These are phyloP conservation scores for Macadamia tetraphylla DNA, from an alignment of 164 flowering plant genomes.

Conservation along the genomic window DNA sequence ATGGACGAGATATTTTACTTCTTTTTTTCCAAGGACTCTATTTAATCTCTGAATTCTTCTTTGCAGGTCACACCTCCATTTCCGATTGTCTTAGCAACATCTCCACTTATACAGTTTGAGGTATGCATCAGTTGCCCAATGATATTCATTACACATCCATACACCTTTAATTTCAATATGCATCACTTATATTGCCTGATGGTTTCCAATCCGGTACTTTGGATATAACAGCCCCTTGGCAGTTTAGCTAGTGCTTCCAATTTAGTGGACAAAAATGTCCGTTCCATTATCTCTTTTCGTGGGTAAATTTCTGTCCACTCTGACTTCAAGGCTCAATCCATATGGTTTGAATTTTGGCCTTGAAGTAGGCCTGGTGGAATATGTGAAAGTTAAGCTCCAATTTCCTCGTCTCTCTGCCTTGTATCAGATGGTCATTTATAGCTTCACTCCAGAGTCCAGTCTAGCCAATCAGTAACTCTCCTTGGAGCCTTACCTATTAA, in stretches of 20 bases:
- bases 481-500: too few relatives aligned
- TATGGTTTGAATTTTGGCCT: neutral
- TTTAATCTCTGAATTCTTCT: conserved; percentile 11
- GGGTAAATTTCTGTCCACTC: too few relatives aligned
- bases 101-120: conserved; percentile 80
- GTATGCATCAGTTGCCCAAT: conserved; percentile 27
- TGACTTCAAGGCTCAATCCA: neutral
- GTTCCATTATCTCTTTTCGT: too few relatives aligned
- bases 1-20: neutral
- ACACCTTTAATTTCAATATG: too few relatives aligned
- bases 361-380: neutral
- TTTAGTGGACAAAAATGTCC: too few relatives aligned
- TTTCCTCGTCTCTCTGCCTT: neutral
- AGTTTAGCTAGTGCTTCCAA: too few relatives aligned
- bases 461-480: neutral
- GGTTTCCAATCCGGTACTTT: too few relatives aligned
- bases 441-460: neutral
- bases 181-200: too few relatives aligned
- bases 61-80: conserved; percentile 85
- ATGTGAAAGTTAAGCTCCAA: neutral
- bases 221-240: too few relatives aligned
- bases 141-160: neutral
- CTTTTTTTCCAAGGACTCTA: neutral
- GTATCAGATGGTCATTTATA: neutral
- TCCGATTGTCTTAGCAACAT: conserved; percentile 57